Percentiles rank a stretch among this genome's conserved stretches.
phyloP scores from a whole-genome alignment of 2,329 filamentous ascomycete genomes.

The Colletotrichum echinochloae region DNA sequence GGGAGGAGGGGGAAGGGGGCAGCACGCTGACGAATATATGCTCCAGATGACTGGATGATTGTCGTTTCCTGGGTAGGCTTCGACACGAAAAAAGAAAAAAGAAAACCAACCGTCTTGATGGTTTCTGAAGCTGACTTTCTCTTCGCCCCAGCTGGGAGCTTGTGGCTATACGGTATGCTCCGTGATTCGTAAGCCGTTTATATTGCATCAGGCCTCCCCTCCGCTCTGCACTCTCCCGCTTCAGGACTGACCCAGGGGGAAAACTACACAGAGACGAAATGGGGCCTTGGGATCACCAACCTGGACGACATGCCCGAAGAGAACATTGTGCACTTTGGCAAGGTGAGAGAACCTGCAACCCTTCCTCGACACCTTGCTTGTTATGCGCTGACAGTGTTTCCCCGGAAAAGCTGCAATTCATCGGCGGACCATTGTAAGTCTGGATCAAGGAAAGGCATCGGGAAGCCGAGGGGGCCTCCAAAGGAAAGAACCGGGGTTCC shows the following conservation, averaged over 20 bases:
- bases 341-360: conserved; percentile 38
- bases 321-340: conserved; percentile 54
- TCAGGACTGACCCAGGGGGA: background rate
- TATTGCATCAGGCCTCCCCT: background rate
- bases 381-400: background rate
- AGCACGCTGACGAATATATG: conserved; percentile 9
- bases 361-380: no score
- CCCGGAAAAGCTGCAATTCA: conserved; percentile 50
- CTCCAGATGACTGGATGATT: conserved; percentile 41
- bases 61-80: conserved; percentile 47
- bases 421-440: conserved; percentile 56
- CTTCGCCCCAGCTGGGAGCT: conserved; percentile 44
- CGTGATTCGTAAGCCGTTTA: conserved; percentile 49
- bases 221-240: background rate
- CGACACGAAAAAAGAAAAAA: background rate
- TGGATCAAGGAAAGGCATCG: background rate
- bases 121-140: background rate
- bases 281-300: conserved; percentile 53
- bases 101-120: background rate
- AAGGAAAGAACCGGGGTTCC: background rate
- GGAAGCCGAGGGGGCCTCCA: no score
- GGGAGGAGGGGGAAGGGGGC: background rate
- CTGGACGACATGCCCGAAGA: conserved; percentile 52
- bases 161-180: conserved; percentile 52
- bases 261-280: conserved; percentile 57